Conservation (phyloP, 805 yeast genomes). For the Metschnikowia matae region DNA sequence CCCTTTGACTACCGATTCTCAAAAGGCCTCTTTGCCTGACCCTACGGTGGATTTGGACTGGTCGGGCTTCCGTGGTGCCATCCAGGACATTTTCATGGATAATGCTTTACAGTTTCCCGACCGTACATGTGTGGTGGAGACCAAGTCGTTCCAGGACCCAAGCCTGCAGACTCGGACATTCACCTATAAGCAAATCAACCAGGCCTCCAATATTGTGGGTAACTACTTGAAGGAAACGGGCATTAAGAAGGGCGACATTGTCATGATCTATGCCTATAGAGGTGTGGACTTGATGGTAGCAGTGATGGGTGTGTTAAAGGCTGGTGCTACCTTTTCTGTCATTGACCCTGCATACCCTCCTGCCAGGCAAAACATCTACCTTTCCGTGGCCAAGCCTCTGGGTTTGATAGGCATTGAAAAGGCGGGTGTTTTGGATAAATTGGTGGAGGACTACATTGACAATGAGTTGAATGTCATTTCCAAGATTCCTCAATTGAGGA, state of each 20-base stretch:
- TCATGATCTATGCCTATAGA: conserved; percentile 95
- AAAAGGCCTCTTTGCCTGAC: conserved; percentile 65
- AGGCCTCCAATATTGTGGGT: conserved; percentile 90
- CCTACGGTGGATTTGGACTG: conserved; percentile 87
- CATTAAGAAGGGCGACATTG: conserved; percentile 86
- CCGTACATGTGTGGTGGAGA: conserved; percentile 88
- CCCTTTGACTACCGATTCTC: conserved; percentile 65
- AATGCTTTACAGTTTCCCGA: conserved; percentile 86
- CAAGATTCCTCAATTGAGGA: conserved; percentile 70
- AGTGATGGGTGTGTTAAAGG: conserved; percentile 95
- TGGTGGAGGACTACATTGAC: conserved; percentile 74
- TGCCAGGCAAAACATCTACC: conserved; percentile 89
- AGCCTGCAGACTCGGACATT: conserved; percentile 61
- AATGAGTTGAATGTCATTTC: conserved; percentile 70
- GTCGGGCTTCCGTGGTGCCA: conserved; percentile 89
- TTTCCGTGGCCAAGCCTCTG: conserved; percentile 88
- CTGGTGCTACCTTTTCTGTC: conserved; percentile 98
- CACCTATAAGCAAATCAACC: conserved; percentile 82
- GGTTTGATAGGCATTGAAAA: conserved; percentile 87
- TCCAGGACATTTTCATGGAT: conserved; percentile 88
- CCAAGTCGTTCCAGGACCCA: conserved; percentile 63
- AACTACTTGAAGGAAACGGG: conserved; percentile 81
- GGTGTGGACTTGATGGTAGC: conserved; percentile 97
- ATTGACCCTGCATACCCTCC: conserved; percentile 99
- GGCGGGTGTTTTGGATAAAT: conserved; percentile 77